These are phyloP conservation scores for Fusarium camptoceras DNA, from an alignment of 2,329 filamentous ascomycete genomes.

Conservation along the genomic window DNA sequence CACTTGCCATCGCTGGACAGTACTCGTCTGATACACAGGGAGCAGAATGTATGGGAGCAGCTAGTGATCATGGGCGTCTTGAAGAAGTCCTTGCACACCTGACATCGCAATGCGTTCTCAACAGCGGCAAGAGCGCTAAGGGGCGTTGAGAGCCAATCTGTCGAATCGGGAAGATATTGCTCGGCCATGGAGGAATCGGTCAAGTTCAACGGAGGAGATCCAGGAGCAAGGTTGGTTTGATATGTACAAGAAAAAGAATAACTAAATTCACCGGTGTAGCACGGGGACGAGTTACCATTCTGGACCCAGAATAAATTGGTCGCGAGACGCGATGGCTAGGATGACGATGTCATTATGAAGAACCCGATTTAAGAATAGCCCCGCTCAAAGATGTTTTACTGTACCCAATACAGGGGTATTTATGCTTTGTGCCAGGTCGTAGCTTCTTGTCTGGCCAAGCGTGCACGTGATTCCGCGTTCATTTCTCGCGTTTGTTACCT, in stretches of 20 bases:
- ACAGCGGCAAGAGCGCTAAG: slow-evolving; percentile 75
- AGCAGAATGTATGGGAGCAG: slow-evolving; percentile 97
- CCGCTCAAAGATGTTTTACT: neutral
- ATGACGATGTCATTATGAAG: slow-evolving; percentile 21
- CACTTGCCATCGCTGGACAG: slow-evolving; percentile 87
- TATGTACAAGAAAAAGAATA: neutral
- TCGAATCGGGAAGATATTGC: slow-evolving; percentile 75
- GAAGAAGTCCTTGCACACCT: slow-evolving; percentile 98
- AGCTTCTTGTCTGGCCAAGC: neutral
- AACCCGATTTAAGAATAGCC: slow-evolving; percentile 11
- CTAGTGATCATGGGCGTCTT: slow-evolving; percentile 93
- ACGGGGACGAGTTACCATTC: neutral
- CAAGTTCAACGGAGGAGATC: neutral
- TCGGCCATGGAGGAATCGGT: slow-evolving; percentile 45
- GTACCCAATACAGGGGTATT: neutral
- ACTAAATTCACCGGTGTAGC: slow-evolving; percentile 1
- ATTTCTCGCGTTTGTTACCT: slow-evolving; percentile 35
- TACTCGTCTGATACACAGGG: slow-evolving; percentile 89
- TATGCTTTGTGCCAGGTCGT: neutral
- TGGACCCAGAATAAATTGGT: slow-evolving; percentile 23
- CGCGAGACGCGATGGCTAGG: slow-evolving; percentile 43
- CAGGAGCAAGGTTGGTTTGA: neutral
- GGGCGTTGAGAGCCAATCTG: slow-evolving; percentile 82
- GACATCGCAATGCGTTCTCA: slow-evolving; percentile 89
- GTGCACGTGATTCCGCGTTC: slow-evolving; percentile 53